Evolutionary conservation across 306 rosid species (phyloP), one percentile per base, ranked within the genome.

Genomic region (Pterocarpus santalinus): DNA sequence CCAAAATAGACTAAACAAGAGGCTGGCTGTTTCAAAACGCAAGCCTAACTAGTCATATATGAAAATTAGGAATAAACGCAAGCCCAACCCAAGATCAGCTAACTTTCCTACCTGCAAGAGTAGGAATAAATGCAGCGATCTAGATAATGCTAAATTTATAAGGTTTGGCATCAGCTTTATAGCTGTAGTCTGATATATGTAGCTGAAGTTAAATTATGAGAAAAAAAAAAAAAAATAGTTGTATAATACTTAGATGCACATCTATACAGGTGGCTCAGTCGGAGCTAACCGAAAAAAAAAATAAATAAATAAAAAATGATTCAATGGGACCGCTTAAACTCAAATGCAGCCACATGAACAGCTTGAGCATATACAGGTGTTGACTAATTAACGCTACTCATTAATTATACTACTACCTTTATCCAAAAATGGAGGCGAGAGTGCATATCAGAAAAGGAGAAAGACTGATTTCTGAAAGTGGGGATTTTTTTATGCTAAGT

Each of bases 81-180:
- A 22, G 28, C 28, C 91, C n/a, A 91, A 78, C 58, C 88, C 96
- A 68, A 91, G 94, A 86, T 91, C 94, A n/a, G 91, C 96, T 7
- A 90, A 69, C 90, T 91, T 91, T 6, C 91, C 91, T 49, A 67
- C 89, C 97, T 89, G 87, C 56, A 76, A 51, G 58, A 75, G 30
- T 34, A 39, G 53, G 77, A 69, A 61, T 68, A 15, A 83, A 47
- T 56, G 41, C 63, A 13, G 52, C 51, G 17, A 77, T 62, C 53
- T 53, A 55, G 38, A 80, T 15, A 52, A 15, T 69, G 38, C 35
- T 46, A 57, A 43, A 38, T 22, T n/a, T n/a, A 33, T 5, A 58
- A 61, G 73, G 67, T 46, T 58, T 39, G 7, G n/a, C 8, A 63
- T 44, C 38, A 5, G 52, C 32, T 62, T 62, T 62, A 61, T 74